A percentile compares a stretch with the other conserved stretches of the same genome.
These are phyloP conservation scores for Eucalyptus marginata DNA, from an alignment of 345 rosid genomes.

Conservation along the genomic window DNA sequence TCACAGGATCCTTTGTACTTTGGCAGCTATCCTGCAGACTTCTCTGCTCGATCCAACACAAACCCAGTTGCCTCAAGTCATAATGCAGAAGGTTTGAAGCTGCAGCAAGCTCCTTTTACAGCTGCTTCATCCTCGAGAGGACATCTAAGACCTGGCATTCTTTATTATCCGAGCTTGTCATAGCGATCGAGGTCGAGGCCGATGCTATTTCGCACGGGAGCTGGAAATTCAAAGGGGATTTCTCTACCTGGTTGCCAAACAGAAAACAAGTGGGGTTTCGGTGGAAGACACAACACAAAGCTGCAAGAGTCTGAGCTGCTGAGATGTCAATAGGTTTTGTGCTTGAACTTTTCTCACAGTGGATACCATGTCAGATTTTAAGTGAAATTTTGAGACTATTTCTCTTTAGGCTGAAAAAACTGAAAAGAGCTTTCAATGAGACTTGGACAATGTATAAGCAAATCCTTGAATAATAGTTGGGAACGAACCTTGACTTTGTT, in stretches of 20 bases:
- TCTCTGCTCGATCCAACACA: conserved; percentile 11
- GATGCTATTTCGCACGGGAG: not conserved
- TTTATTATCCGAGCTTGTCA: conserved; percentile 31
- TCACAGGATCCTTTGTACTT: conserved; percentile 9
- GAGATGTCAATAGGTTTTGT: not conserved
- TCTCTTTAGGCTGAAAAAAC: not conserved
- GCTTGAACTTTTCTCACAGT: not conserved
- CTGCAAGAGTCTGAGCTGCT: not conserved
- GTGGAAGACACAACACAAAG: not conserved
- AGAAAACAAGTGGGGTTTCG: not conserved
- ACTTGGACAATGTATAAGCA: not conserved
- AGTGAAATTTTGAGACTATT: not conserved
- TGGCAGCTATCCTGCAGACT: not conserved
- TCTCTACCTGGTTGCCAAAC: not conserved
- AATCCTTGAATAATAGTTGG: not conserved
- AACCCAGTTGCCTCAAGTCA: conserved; percentile 27
- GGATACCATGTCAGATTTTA: not conserved
- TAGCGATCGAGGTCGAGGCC: not conserved
- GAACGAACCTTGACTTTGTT: not conserved
- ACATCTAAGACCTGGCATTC: conserved; percentile 16
- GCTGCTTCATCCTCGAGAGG: conserved; percentile 16
- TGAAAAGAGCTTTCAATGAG: not conserved
- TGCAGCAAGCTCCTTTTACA: conserved; percentile 15
- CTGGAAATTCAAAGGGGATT: not conserved
- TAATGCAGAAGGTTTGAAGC: conserved; percentile 15